Evolutionary conservation across 1,139 yeast species (phyloP).

Genomic region (Taphrina pruni): DNA sequence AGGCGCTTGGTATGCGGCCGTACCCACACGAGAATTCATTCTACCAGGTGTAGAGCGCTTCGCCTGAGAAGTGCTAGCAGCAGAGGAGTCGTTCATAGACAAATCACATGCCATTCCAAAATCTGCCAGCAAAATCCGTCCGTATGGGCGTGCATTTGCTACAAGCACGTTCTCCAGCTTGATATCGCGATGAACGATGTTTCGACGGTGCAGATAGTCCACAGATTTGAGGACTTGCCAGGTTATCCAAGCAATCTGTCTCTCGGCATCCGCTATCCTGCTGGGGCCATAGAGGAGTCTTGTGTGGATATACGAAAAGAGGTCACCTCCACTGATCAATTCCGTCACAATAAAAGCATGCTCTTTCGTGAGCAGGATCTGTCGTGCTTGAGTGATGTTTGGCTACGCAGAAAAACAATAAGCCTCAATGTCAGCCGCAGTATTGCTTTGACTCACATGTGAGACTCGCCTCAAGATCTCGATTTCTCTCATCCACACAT

Average conservation of each 20-base stretch:
- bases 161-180: conserved; percentile 64
- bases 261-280: conserved; percentile 51
- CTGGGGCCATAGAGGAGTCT: conserved; percentile 14
- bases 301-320: conserved; percentile 60
- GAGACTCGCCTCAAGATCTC: conserved; percentile 46
- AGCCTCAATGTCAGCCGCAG: conserved; percentile 10
- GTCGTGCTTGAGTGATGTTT: conserved; percentile 47
- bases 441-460: conserved; percentile 44
- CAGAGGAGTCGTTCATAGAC: conserved; percentile 51
- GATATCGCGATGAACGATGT: conserved; percentile 63
- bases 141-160: conserved; percentile 59
- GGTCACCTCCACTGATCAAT: conserved; percentile 62
- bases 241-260: conserved; percentile 57
- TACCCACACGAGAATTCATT: conserved; percentile 28
- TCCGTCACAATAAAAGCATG: conserved; percentile 44
- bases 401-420: conserved; percentile 45
- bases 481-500: conserved; percentile 47
- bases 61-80: conserved; percentile 66
- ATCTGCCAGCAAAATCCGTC: conserved; percentile 65
- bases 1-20: conserved; percentile 42
- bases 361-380: conserved; percentile 39
- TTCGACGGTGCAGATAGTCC: conserved; percentile 59
- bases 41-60: conserved; percentile 47
- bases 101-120: conserved; percentile 66
- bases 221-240: conserved; percentile 65